Base-by-base conservation (phyloP, 1,139 yeast genomes). In the Taphrina betulina region DNA sequence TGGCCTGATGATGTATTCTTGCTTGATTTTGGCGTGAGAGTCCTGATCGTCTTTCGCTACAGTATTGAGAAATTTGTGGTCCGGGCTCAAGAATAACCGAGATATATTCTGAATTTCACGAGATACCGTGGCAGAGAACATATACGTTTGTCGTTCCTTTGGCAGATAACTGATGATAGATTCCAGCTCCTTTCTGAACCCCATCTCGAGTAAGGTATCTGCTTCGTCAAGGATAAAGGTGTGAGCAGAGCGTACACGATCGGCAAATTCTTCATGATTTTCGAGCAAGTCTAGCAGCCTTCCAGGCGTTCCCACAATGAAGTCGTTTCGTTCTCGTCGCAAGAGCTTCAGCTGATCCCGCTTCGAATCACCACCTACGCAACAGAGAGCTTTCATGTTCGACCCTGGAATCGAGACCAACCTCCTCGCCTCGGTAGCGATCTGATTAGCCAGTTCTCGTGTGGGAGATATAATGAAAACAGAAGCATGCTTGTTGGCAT, bases 321-420 rank as follows among this genome's bases (percentile, higher is more conserved):
- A 79, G 52, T 85, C 90, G 1, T 95, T 88, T 60, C 72, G 74
- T 2, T 72, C 66, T 8, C 74, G 72, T 19, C 77, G 65, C 66
- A 82, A 89, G 2, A 64, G 62, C 48, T 81, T 81, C 35, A 86
- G 65, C 68, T 92, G 97, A 56, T 85, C 89, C 62, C 90, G 77
- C 0, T 85, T 81, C 63, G 95, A 85, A 57, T 94, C 98, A 72
- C 99, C 99, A 62, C 99, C 99, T 66, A 92, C 92, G 29, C 92
- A 78, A 70, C 96, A 89, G 51, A 85, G 88, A 66, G 94, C 83
- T 59, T 81, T 75, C 33, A 38, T 29, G 16, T 41, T 41, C 59
- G 89, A 69, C 5, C 79, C 78, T 54, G 82, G 80, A 76, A 77
- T 40, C 75, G 76, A 31, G 94, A 82, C 63, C 87, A 76, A 26